phyloP scores from a whole-genome alignment of 306 rosid genomes.

The Trifolium subterraneum region DNA sequence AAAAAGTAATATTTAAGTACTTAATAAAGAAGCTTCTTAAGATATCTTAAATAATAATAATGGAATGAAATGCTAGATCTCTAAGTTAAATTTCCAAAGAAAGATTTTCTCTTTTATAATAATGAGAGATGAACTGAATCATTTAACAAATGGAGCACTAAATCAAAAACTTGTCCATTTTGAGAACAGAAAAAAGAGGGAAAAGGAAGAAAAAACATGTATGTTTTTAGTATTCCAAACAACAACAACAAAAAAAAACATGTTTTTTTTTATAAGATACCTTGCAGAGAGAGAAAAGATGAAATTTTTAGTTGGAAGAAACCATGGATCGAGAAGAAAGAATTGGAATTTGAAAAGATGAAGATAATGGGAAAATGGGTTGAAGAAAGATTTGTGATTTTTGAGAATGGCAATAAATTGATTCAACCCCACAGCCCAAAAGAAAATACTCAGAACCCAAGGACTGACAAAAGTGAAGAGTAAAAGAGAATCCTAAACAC shows the following conservation, averaged over 20 bases:
- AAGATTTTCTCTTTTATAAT: not conserved
- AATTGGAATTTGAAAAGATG: slow-evolving; percentile 53
- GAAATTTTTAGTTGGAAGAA: slow-evolving; percentile 42
- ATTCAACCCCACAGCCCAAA: slow-evolving; percentile 53
- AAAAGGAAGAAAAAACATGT: not conserved
- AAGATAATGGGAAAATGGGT: slow-evolving; percentile 40
- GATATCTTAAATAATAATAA: slow-evolving; percentile 5
- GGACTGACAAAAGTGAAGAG: slow-evolving; percentile 71
- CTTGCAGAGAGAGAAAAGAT: slow-evolving; percentile 51
- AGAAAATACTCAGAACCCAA: slow-evolving; percentile 53
- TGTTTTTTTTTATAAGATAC: slow-evolving; percentile 42
- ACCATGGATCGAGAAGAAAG: slow-evolving; percentile 63
- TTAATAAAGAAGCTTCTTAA: slow-evolving; percentile 1
- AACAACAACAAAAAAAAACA: not conserved
- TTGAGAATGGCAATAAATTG: slow-evolving; percentile 51
- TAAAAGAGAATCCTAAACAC: slow-evolving; percentile 56
- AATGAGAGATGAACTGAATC: slow-evolving; percentile 14
- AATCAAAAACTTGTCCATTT: slow-evolving; percentile 40
- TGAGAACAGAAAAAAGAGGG: slow-evolving; percentile 33
- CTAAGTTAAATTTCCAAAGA: slow-evolving; percentile 29
- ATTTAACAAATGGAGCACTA: slow-evolving; percentile 12
- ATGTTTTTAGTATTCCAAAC: no score
- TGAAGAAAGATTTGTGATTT: slow-evolving; percentile 47
- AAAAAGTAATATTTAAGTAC: not conserved
- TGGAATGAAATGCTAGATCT: slow-evolving; percentile 47